These are phyloP conservation scores for Euphorbia tirucalli DNA, from an alignment of 345 rosid species.

Conservation along the genomic window DNA sequence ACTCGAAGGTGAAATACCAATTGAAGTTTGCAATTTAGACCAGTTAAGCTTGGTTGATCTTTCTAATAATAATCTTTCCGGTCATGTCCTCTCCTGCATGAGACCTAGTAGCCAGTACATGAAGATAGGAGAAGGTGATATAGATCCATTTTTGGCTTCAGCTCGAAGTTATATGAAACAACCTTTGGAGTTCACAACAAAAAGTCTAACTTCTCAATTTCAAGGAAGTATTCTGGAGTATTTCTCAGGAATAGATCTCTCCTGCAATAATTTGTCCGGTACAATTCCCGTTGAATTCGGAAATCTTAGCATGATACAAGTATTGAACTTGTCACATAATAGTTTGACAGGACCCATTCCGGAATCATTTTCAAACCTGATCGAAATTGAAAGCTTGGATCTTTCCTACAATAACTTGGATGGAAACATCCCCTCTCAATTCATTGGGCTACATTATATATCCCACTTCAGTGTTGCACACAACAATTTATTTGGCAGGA, in stretches of 20 bases:
- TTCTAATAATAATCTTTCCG: slow-evolving; percentile 15
- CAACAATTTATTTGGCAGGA: not conserved
- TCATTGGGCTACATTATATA: too few relatives aligned
- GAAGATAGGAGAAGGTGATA: not conserved
- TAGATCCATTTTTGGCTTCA: not conserved
- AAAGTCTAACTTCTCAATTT: not conserved
- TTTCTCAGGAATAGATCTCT: not conserved
- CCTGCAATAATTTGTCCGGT: too few relatives aligned
- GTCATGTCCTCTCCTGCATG: slow-evolving; percentile 6
- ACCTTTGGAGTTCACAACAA: not conserved
- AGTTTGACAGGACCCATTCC: too few relatives aligned
- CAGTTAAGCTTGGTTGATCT: slow-evolving; percentile 20
- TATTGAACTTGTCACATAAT: too few relatives aligned
- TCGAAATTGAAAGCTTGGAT: too few relatives aligned
- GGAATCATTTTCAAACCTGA: too few relatives aligned
- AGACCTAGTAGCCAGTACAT: not conserved
- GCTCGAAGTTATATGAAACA: not conserved
- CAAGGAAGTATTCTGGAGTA: not conserved
- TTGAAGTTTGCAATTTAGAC: slow-evolving; percentile 14
- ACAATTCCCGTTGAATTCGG: too few relatives aligned
- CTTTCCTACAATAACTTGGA: too few relatives aligned
- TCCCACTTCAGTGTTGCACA: too few relatives aligned
- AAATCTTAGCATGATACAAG: too few relatives aligned
- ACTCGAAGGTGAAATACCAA: slow-evolving; percentile 16
- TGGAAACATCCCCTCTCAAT: too few relatives aligned